phyloP scores from a whole-genome alignment of 495 filamentous ascomycete genomes.

The Pseudevernia furfuracea region DNA sequence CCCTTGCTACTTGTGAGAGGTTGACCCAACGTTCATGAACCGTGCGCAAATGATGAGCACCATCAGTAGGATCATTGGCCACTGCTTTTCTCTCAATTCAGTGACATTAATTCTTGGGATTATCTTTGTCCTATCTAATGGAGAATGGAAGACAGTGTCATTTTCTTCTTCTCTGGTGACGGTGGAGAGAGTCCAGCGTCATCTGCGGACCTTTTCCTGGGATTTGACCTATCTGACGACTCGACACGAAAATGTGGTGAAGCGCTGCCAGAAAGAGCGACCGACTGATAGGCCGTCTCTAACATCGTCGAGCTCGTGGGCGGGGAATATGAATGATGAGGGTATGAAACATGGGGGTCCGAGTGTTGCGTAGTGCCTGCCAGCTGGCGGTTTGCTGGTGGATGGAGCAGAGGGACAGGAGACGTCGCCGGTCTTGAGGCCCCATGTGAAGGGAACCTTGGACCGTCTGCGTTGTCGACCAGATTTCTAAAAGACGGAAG shows the following conservation, averaged over 20 bases:
- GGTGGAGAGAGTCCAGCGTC: slow-evolving; percentile 4
- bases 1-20: neutral
- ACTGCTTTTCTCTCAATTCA: neutral
- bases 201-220: slow-evolving; percentile 7
- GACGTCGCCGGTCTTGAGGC: neutral
- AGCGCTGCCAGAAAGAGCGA: neutral
- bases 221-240: neutral
- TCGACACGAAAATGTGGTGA: neutral
- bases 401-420: neutral
- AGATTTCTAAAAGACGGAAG: slow-evolving; percentile 17
- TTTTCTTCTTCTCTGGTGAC: slow-evolving; percentile 14
- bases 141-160: slow-evolving; percentile 12
- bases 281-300: neutral
- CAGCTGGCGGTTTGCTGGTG: neutral
- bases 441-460: neutral
- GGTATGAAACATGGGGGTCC: neutral
- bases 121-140: neutral
- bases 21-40: neutral
- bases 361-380: neutral
- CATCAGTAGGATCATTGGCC: neutral
- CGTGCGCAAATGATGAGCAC: neutral
- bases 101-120: neutral
- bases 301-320: neutral
- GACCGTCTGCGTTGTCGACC: neutral
- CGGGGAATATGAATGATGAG: neutral